Conservation (phyloP, 441 rosid genomes). For the Flueggea neowawraea region DNA sequence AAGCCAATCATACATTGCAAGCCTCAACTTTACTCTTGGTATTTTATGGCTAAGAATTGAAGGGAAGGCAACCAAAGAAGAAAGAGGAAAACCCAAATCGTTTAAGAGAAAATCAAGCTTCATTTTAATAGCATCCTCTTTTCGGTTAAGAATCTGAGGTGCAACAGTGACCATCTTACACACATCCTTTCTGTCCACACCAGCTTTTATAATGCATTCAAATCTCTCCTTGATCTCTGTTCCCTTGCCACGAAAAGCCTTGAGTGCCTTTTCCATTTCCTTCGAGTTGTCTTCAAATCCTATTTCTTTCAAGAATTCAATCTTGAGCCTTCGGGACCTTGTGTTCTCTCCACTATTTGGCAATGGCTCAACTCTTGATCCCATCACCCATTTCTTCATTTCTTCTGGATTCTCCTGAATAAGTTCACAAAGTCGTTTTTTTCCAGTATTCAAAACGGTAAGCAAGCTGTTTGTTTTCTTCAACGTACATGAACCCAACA, state of each 20-base stretch:
- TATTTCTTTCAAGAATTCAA: conserved; percentile 44
- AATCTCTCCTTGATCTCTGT: conserved; percentile 66
- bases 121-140: conserved; percentile 37
- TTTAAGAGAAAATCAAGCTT: conserved; percentile 57
- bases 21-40: conserved; percentile 49
- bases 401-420: conserved; percentile 64
- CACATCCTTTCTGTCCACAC: conserved; percentile 52
- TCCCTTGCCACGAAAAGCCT: conserved; percentile 60
- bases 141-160: conserved; percentile 57
- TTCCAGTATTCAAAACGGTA: conserved; percentile 50
- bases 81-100: conserved; percentile 49
- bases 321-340: conserved; percentile 44
- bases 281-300: conserved; percentile 48
- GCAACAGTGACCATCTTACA: conserved; percentile 42
- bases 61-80: conserved; percentile 47
- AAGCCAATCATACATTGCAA: conserved; percentile 70
- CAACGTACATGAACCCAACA: conserved; percentile 48
- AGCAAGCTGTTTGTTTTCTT: conserved; percentile 56
- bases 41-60: conserved; percentile 44
- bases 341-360: conserved; percentile 28
- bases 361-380: conserved; percentile 34
- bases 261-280: conserved; percentile 37
- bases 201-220: conserved; percentile 49
- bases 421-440: conserved; percentile 46
- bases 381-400: conserved; percentile 55